Evolutionary conservation across 768 basidiomycete species (phyloP), one percentile per base, ranked within the genome.

Genomic region (Lentinula lateritia): DNA sequence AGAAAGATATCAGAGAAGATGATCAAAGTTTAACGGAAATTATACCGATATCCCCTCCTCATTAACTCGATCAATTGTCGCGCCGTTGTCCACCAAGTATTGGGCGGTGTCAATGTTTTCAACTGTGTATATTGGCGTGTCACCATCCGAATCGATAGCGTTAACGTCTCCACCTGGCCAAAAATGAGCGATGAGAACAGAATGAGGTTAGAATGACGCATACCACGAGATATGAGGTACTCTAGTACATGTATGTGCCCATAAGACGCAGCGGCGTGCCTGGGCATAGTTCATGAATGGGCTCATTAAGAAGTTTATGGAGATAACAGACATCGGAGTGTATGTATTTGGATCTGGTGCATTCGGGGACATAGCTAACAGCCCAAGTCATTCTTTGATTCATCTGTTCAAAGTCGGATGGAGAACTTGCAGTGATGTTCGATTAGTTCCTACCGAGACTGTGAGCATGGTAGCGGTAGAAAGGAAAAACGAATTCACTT

Each of bases 201-300:
- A 16, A 38, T n/a, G 16, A 58, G 28, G 41, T 36, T 9, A 12
- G 13, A 3, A 18, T 16, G 15, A 3, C n/a, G 41, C 48, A 59
- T 57, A 88, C 91, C 91, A 70, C 78, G 79, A 13, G 85, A 83
- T 61, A 94, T 76, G 61, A 97, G 84, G 74, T 93, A 96, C 13
- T 85, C 80, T 38, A 97, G 76, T 45, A 95, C 72, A 52, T 88
- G 74, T 8, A 90, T 70, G 35, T 94, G 94, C 16, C 86, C 92
- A 68, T 96, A 97, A 0, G 94, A 96, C 1, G 95, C 94, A 13
- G 95, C 94, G 16, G 95, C 95, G 74, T 97, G 94, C 87, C 90
- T 92, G 46, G 20, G 50, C 64, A 52, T 50, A 64, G 60, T 65
- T 58, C 54, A 66, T 64, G 54, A 55, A 56, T 42, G 61, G 54